Evolutionary conservation across 306 rosid species (phyloP), one percentile per base, ranked within the genome.

Genomic region (Cicer chorassanicum): DNA sequence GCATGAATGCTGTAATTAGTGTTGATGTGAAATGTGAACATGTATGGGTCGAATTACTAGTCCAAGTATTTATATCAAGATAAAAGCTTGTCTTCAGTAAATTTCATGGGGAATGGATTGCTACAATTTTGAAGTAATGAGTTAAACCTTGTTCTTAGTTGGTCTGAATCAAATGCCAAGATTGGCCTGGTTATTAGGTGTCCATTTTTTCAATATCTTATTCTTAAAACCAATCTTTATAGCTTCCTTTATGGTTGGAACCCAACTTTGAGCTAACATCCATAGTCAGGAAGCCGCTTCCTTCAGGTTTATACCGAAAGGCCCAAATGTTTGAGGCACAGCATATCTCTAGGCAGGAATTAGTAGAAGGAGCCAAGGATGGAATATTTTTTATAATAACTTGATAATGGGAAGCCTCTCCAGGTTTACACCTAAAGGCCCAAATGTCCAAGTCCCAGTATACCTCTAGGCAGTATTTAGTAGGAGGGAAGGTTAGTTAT

Each of bases 91-190:
- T 49, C 62, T 75, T 50, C 9, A 61, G 71, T 72, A 55, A 9
- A 43, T 53, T 74, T 63, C 40, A n/a, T 16, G 73, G 46, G 64
- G 40, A 77, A 44, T 41, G 40, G 78, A 55, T 78, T 44, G 45
- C 16, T 74, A 39, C 51, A 69, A 73, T 80, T 63, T 74, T 78
- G 67, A 71, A 60, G 65, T 45, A 16, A 44, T 66, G 42, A 21
- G 53, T 48, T 75, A 70, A 48, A 48, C 8, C 11, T 71, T 51
- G 61, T 49, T 54, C 49, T 38, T 68, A 53, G 36, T 73, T 77
- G 40, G 24, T 77, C 69, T 55, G 29, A 51, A 68, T 76, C 24
- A 46, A 84, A 60, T 68, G 72, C 67, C 16, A 65, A 46, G 13
- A 70, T 66, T 9, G 78, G 40, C 39, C 42, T 56, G 74, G 56